Evolutionary conservation across 2,329 filamentous ascomycete species (phyloP).

Genomic region (Zymoseptoria tritici): DNA sequence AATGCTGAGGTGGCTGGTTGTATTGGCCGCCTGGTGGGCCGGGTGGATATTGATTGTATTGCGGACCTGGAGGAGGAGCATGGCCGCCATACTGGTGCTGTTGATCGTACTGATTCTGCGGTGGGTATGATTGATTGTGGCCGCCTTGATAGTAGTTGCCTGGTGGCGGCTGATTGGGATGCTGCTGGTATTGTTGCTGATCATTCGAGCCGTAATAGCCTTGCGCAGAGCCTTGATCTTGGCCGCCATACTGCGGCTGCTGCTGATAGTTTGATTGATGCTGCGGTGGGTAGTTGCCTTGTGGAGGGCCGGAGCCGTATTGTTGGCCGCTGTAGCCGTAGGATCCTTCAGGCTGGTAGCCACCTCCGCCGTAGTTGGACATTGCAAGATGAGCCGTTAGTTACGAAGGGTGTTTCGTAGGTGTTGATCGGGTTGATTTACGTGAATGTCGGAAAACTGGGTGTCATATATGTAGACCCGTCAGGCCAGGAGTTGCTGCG

Average conservation of each 20-base stretch:
- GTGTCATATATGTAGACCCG: background rate
- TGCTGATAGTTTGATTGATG: slow-evolving; percentile 7
- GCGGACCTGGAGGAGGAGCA: slow-evolving; percentile 4
- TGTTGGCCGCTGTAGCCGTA: background rate
- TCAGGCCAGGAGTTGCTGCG: background rate
- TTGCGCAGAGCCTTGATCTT: slow-evolving; percentile 19
- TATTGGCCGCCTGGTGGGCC: slow-evolving; percentile 6
- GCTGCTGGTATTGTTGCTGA: slow-evolving; percentile 22
- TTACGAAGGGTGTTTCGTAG: background rate
- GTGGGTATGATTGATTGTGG: slow-evolving; percentile 7
- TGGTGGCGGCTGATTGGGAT: slow-evolving; percentile 14
- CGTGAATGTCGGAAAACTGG: background rate
- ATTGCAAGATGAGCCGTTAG: background rate
- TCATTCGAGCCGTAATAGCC: slow-evolving; percentile 25
- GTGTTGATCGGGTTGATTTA: too few species aligned
- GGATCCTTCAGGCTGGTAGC: background rate
- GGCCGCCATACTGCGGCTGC: slow-evolving; percentile 5
- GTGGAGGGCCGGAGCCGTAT: too few species aligned
- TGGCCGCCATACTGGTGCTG: slow-evolving; percentile 11
- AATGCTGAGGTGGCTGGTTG: slow-evolving; percentile 9
- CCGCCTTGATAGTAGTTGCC: slow-evolving; percentile 8
- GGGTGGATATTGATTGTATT: slow-evolving; percentile 4
- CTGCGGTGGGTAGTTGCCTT: slow-evolving; percentile 6
- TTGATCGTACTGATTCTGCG: slow-evolving; percentile 13
- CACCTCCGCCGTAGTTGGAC: background rate